Evolutionary conservation across 768 basidiomycete genomes (phyloP), one percentile per base, ranked within the genome.

Genomic region (Leccinellum rugosiceps): DNA sequence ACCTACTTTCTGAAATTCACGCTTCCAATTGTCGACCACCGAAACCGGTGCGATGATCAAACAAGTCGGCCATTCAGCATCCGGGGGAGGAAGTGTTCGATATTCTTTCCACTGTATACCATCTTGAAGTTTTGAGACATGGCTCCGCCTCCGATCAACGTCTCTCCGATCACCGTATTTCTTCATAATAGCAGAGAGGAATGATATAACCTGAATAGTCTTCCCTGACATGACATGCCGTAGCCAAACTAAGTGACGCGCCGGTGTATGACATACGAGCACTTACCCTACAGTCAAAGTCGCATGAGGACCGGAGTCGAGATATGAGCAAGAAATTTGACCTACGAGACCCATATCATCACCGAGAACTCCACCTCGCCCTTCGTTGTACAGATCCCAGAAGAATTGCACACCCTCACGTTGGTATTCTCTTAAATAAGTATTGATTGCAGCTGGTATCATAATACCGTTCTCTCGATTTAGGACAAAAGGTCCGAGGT

Each of bases 321-420:
- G 45, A 26, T 28, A 35, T 11, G 55, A 23, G 32, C n/a, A 50
- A 25, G 15, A 31, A 46, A 53, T n/a, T 8, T 5, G 28, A 72
- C 71, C 25, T 60, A 86, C 85, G 59, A 88, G 76, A 62, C 93
- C 96, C 96, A 98, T 98, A 66, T 98, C 96, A 68, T 98, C 96
- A 6, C 96, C 96, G 4, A 98, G 79, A 11, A 98, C 69, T 0
- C 88, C 95, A 0, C 96, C 96, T 45, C 78, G 76, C 0, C 79
- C 80, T 61, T 86, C 75, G 28, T 77, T 72, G 67, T 88, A 97
- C 47, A 86, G 80, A 14, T 80, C 76, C 74, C 83, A 97, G 50
- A 98, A 81, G 72, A 98, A 98, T 43, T 77, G 71, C 13, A 90
- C 83, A 8, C 96, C 96, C 11, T 94, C 87, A 32, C 92, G 80